A percentile compares a stretch with the other conserved stretches of the same genome.
phyloP scores from a whole-genome alignment of 768 basidiomycete genomes.

The Cytidiella melzeri region DNA sequence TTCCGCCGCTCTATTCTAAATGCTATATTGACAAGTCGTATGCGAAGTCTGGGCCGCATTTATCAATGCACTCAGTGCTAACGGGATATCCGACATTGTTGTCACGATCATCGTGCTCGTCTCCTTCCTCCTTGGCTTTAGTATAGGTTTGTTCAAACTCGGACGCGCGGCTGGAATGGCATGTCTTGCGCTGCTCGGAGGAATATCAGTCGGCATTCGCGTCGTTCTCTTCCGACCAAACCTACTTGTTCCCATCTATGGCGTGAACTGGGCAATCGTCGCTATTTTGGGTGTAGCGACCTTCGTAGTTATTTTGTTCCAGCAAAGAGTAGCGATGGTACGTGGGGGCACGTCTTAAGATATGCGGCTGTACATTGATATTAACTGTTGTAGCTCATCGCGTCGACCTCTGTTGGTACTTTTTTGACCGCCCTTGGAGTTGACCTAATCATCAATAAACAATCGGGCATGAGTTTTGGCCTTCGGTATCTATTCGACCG shows the following conservation, averaged over 20 bases:
- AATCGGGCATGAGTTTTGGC: conserved; percentile 58
- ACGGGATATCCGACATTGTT: conserved; percentile 45
- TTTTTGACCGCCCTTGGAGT: conserved; percentile 51
- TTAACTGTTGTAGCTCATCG: conserved; percentile 15
- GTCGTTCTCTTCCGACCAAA: conserved; percentile 43
- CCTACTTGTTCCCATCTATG: conserved; percentile 41
- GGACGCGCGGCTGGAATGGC: conserved; percentile 42
- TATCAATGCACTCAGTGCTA: conserved; percentile 44
- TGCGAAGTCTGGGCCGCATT: conserved; percentile 56
- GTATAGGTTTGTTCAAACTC: conserved; percentile 48
- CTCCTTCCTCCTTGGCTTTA: conserved; percentile 45
- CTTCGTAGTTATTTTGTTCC: conserved; percentile 36
- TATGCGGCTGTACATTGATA: conserved; percentile 27
- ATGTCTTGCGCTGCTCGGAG: conserved; percentile 45
- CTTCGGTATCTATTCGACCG: conserved; percentile 59
- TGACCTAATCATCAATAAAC: conserved; percentile 51
- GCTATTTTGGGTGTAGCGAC: conserved; percentile 37
- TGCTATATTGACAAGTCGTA: neutral
- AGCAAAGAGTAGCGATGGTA: conserved; percentile 46
- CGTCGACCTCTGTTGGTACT: conserved; percentile 54
- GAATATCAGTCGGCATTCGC: conserved; percentile 51
- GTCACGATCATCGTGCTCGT: conserved; percentile 44
- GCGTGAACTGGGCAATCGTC: conserved; percentile 50
- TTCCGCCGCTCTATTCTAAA: neutral
- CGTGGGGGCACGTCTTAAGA: conserved; percentile 18